These are phyloP conservation scores for Rutstroemia sp. DNA, from an alignment of 2,329 filamentous ascomycete species.

Conservation along the genomic window DNA sequence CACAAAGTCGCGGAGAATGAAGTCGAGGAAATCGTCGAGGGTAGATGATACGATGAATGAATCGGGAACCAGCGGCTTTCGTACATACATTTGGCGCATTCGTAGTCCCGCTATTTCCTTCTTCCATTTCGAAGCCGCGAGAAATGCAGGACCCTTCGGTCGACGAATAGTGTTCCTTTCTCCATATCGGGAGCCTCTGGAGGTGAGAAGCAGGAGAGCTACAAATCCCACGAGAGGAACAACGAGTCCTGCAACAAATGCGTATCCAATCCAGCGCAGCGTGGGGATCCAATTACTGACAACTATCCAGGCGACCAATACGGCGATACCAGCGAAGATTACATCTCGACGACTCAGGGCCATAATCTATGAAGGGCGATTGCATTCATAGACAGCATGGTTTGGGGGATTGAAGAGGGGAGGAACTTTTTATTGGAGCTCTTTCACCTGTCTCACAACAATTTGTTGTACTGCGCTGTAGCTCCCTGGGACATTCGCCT, in stretches of 20 bases:
- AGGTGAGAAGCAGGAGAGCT: conserved; percentile 55
- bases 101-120: conserved; percentile 61
- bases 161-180: conserved; percentile 35
- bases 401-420: conserved; percentile 6
- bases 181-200: conserved; percentile 40
- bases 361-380: conserved; percentile 39
- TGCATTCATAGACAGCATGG: conserved; percentile 26
- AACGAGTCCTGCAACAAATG: conserved; percentile 65
- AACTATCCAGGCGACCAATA: conserved; percentile 83
- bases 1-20: conserved; percentile 78
- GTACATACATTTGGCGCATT: conserved; percentile 58
- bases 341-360: conserved; percentile 68
- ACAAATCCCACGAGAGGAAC: conserved; percentile 46
- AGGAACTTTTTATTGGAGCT: conserved; percentile 12
- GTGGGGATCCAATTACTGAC: conserved; percentile 74
- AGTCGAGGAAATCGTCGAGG: conserved; percentile 69
- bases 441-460: conserved; percentile 8
- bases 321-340: conserved; percentile 57
- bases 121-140: conserved; percentile 57
- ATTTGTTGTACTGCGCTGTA: conserved; percentile 1
- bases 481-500: conserved; percentile 13
- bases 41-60: conserved; percentile 73
- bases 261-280: conserved; percentile 78
- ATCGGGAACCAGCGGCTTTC: conserved; percentile 63
- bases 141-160: conserved; percentile 49